Base-by-base conservation (phyloP, 1,139 yeast genomes). In the Blastobotrys aristatus region DNA sequence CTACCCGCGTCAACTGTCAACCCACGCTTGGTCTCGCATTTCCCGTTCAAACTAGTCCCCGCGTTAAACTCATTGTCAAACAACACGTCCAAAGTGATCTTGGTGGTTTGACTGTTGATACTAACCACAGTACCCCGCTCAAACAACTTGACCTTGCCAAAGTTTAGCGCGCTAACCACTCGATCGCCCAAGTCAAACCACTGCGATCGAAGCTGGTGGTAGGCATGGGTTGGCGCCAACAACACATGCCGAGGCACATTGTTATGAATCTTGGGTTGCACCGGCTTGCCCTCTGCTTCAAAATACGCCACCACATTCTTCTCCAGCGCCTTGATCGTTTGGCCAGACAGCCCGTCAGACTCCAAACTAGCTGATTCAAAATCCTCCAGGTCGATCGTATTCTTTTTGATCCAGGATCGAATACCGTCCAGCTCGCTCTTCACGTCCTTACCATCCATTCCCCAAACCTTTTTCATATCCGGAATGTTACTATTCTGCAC, bases 101-200 rank as follows among this genome's bases (percentile, higher is more conserved):
- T 66, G 34, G 79, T 71, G 1, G 87, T 87, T 47, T 76, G 66
- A 27, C 88, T 79, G 40, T 79, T 78, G 55, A 86, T 81, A 4
- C 92, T 89, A 46, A 86, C 84, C 48, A 92, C 95, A 1, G 97
- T 89, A 63, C 99, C 99, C 59, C 86, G 84, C 20, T 89, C 77
- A 61, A 84, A 87, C 50, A 82, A 69, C 31, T 97, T 96, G 14
- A 90, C 96, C 61, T 88, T 89, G 50, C 97, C 97, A 33, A 86
- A 82, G 58, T 83, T 88, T 60, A 85, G 84, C 21, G 89, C 86
- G 58, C 87, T 89, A 30, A 86, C 78, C 34, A 94, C 87, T 52
- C 98, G 78, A 61, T 92, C 97, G 57, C 98, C 98, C 33, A 94
- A 73, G 33, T 77, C 77, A 62, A 92, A 94, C 45, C 74, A 70